These are phyloP conservation scores for Scheffersomyces ergatensis DNA, from an alignment of 805 yeast genomes.

Conservation along the genomic window DNA sequence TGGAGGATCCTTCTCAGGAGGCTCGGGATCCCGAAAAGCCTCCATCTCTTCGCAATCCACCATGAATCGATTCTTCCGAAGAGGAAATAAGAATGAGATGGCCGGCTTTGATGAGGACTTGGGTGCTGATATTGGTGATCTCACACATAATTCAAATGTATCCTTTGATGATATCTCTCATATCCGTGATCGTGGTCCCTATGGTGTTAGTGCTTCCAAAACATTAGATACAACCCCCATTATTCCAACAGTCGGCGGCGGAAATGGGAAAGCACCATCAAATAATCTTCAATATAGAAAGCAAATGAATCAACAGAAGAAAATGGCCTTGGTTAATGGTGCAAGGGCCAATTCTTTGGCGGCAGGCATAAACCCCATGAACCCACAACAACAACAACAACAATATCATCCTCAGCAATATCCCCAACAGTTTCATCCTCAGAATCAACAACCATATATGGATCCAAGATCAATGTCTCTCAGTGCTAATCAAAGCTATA, in stretches of 20 bases:
- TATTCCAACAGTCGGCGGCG: conserved; percentile 61
- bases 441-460: not conserved
- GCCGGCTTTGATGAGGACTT: conserved; percentile 11
- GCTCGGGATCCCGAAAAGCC: conserved; percentile 26
- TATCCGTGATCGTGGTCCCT: conserved; percentile 64
- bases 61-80: conserved; percentile 41
- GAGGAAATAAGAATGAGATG: conserved; percentile 28
- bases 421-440: too few relatives aligned
- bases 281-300: conserved; percentile 66
- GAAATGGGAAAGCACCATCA: conserved; percentile 21
- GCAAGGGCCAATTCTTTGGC: conserved; percentile 45
- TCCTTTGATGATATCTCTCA: conserved; percentile 67
- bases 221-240: conserved; percentile 64
- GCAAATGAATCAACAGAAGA: conserved; percentile 65
- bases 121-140: conserved; percentile 32
- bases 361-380: conserved; percentile 31
- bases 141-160: conserved; percentile 37
- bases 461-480: conserved; percentile 15
- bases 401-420: conserved; percentile 14
- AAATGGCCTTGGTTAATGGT: conserved; percentile 47
- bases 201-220: conserved; percentile 42
- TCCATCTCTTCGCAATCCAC: conserved; percentile 39
- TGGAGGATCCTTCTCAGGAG: not conserved
- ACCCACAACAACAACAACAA: conserved; percentile 4
- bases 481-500: conserved; percentile 1